phyloP scores from a whole-genome alignment of 2,329 filamentous ascomycete genomes.

The Cercospora nicotianae region DNA sequence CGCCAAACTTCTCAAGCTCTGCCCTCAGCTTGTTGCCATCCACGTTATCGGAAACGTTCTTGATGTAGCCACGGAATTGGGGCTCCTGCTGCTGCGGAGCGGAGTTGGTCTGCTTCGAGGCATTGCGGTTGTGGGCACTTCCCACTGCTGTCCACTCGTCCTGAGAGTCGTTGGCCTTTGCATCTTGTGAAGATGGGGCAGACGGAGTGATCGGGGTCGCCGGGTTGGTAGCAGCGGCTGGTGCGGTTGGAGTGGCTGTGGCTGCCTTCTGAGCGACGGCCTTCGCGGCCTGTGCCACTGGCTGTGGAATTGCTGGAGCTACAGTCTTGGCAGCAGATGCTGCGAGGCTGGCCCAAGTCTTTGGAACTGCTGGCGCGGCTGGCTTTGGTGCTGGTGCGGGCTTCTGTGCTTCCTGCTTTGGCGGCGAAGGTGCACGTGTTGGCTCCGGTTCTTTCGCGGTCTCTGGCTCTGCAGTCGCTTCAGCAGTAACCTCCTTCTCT shows the following conservation, averaged over 20 bases:
- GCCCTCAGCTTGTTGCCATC: conserved; percentile 70
- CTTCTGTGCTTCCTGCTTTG: conserved; percentile 48
- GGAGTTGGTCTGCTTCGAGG: conserved; percentile 65
- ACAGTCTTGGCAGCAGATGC: conserved; percentile 49
- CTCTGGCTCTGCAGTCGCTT: conserved; percentile 49
- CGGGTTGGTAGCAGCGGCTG: conserved; percentile 32
- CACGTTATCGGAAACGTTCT: conserved; percentile 90
- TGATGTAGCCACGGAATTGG: conserved; percentile 84
- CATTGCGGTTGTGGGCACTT: conserved; percentile 75
- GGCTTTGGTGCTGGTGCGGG: conserved; percentile 57
- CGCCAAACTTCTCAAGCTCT: conserved; percentile 68
- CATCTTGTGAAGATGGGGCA: conserved; percentile 41
- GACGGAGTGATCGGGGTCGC: conserved; percentile 28
- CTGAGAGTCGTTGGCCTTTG: conserved; percentile 51
- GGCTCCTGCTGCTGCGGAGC: conserved; percentile 66
- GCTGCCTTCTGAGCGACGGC: conserved; percentile 24
- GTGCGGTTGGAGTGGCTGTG: conserved; percentile 33
- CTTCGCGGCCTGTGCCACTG: conserved; percentile 29
- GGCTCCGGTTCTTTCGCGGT: conserved; percentile 63
- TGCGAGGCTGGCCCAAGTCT: conserved; percentile 72
- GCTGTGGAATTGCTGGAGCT: conserved; percentile 38
- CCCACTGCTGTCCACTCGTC: conserved; percentile 89
- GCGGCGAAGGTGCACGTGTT: conserved; percentile 51
- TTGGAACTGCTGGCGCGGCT: conserved; percentile 54
- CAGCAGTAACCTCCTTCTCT: conserved; percentile 35